Conservation (phyloP, 805 yeast species). For the Candida michaelii region DNA sequence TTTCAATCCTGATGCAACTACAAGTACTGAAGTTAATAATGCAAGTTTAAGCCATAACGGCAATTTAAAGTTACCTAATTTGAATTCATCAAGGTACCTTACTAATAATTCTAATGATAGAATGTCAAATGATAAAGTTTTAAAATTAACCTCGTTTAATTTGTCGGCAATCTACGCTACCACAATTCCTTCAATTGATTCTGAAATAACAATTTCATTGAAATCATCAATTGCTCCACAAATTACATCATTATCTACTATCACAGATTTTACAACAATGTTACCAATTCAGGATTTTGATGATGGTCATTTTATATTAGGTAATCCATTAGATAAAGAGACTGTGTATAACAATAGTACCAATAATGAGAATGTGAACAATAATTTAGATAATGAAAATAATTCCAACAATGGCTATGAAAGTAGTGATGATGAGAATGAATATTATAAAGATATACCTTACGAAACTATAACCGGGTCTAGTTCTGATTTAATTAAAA, state of each 20-base stretch:
- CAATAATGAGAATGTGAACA: background rate
- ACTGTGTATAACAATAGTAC: background rate
- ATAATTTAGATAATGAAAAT: background rate
- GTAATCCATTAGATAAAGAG: constrained; percentile 2
- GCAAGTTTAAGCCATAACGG: constrained; percentile 2
- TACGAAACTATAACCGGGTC: constrained; percentile 2
- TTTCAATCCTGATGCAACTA: background rate
- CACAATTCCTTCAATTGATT: background rate
- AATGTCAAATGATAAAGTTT: background rate
- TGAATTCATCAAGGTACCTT: background rate
- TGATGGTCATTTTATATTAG: constrained; percentile 10
- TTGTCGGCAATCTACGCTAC: background rate
- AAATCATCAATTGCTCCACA: background rate
- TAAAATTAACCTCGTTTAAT: background rate
- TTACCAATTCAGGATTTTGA: constrained; percentile 1
- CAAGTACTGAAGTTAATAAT: background rate
- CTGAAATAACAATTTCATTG: background rate
- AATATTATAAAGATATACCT: background rate
- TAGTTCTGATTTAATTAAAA: background rate
- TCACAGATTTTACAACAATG: background rate
- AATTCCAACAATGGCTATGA: background rate
- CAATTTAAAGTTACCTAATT: background rate
- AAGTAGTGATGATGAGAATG: constrained; percentile 4
- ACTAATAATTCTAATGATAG: background rate
- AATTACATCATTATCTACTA: background rate